Conservation (phyloP, 129 eudicot genomes). For the Cynara cardunculus region DNA sequence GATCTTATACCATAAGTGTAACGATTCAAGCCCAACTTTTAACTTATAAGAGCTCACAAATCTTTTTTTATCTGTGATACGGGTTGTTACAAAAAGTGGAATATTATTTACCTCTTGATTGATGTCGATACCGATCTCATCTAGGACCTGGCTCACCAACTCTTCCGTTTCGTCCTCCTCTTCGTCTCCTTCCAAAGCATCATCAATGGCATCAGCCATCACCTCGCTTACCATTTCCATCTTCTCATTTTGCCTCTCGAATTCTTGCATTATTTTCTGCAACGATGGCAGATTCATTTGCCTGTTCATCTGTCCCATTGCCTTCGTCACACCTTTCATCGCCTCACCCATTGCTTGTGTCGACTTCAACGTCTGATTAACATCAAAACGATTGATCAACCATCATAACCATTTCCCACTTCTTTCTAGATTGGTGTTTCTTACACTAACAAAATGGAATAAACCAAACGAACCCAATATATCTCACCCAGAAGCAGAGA, state of each 20-base stretch:
- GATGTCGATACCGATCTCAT: constrained; percentile 91
- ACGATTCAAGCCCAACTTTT: background rate
- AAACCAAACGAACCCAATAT: background rate
- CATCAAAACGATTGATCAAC: constrained; percentile 12
- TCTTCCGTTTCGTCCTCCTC: constrained; percentile 98
- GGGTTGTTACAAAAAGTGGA: background rate
- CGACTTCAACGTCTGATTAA: constrained; percentile 76
- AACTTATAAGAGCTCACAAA: background rate
- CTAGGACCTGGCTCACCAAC: constrained; percentile 85
- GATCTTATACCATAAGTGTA: background rate
- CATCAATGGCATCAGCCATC: constrained; percentile 97
- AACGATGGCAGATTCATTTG: constrained; percentile 93
- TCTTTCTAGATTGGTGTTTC: background rate
- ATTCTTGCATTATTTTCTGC: constrained; percentile 95
- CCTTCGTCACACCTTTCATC: constrained; percentile 98
- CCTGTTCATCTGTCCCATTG: constrained; percentile 97
- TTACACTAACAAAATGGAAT: background rate
- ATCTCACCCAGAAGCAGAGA: background rate
- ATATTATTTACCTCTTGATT: constrained; percentile 65
- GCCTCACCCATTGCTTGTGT: constrained; percentile 99
- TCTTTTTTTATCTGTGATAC: background rate
- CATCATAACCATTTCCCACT: background rate
- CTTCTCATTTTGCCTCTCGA: constrained; percentile 93
- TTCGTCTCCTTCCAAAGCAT: constrained; percentile 97
- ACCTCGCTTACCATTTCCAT: constrained; percentile 92